phyloP scores from a whole-genome alignment of 805 yeast genomes.

The Lipomyces yamadae region DNA sequence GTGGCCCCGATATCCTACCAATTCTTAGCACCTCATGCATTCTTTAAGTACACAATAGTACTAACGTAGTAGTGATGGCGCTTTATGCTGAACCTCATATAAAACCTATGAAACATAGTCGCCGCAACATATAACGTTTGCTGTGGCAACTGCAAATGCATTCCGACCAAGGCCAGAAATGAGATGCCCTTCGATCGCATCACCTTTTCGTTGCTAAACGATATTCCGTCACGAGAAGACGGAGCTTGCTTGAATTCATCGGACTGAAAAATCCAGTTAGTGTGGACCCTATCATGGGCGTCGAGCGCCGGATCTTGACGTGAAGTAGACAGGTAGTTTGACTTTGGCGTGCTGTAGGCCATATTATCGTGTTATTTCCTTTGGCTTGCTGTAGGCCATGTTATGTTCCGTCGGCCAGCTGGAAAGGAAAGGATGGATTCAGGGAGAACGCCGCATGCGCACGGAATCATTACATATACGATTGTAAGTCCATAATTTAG shows the following conservation, averaged over 20 bases:
- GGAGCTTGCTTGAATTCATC: conserved; percentile 45
- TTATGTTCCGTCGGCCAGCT: neutral
- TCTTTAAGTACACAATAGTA: neutral
- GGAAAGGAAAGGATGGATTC: neutral
- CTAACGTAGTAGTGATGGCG: conserved; percentile 51
- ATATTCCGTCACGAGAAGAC: conserved; percentile 46
- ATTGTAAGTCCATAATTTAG: neutral
- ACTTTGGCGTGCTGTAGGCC: conserved; percentile 1
- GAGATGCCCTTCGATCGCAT: conserved; percentile 56
- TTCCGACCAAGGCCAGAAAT: conserved; percentile 53
- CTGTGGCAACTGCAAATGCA: conserved; percentile 53
- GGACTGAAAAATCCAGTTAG: conserved; percentile 33
- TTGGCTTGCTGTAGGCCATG: too few relatives aligned
- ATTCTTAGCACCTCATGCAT: neutral
- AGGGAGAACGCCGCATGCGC: neutral
- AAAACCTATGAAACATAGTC: conserved; percentile 57
- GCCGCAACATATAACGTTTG: conserved; percentile 57
- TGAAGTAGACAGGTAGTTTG: neutral
- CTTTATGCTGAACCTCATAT: conserved; percentile 52
- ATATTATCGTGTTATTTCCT: neutral
- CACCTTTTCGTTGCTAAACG: conserved; percentile 49
- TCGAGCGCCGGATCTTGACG: neutral
- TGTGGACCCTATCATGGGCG: conserved; percentile 2
- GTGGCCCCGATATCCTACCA: conserved; percentile 55
- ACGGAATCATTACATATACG: neutral